Evolutionary conservation across 2,329 filamentous ascomycete species (phyloP), one percentile per base, ranked within the genome.

Genomic region (Exophiala viscosa): DNA sequence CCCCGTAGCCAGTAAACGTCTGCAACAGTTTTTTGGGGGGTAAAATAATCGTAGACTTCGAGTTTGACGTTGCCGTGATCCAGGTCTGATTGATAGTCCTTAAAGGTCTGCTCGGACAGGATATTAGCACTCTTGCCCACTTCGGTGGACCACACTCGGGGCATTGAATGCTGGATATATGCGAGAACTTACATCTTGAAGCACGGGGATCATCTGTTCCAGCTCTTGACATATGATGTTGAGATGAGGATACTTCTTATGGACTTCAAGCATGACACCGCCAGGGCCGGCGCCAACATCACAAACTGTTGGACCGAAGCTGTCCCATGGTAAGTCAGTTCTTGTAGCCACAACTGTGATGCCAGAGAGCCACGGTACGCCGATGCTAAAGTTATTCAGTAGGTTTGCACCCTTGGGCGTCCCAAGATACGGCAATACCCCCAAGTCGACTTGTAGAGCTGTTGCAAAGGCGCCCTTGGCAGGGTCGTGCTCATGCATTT

Each of bases 11-110:
- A 41, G 39, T 41, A 41, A 5, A 41, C 39, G 20, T 41, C 39
- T 18, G 39, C 39, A n/a, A 18, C 20, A 6, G 39, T 41, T 8
- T 7, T 41, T 15, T 41, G 39, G 8, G 39, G 39, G 8, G 39
- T 41, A n/a, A 41, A 41, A 23, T 41, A 41, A 18, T 41, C 39
- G n/a, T 41, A n/a, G 17, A 23, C 39, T 41, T 41, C 39, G 39
- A 41, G 14, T 18, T 41, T 41, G 39, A 41, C 17, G 9, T 23
- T 17, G 20, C 39, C 39, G 13, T 5, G 9, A 5, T 5, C 13
- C 15, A 41, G 7, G 15, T 41, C 39, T 5, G 14, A 13, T 5
- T 41, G 5, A 11, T 41, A 41, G 17, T 17, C 39, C 13, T 41
- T 41, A n/a, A 41, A 41, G 6, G 39, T 41, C 39, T 41, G 17